phyloP scores from a whole-genome alignment of 257 asterid genomes.

The Linderniella brevidens region DNA sequence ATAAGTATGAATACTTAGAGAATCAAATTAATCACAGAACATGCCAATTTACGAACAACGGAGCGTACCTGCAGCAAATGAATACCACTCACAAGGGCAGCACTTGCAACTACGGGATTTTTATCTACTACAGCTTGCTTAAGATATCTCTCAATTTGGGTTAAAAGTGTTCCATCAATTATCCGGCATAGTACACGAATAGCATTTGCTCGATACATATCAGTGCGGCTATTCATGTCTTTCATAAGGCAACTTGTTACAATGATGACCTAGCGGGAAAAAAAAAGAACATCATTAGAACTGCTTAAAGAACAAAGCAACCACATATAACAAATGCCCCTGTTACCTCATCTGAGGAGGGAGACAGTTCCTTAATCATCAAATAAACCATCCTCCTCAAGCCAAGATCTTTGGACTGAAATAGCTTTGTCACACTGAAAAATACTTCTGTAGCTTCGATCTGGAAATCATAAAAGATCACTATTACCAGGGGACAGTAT shows the following conservation, averaged over 20 bases:
- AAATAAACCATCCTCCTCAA: constrained; percentile 86
- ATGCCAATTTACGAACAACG: too few relatives aligned
- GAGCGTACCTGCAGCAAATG: constrained; percentile 61
- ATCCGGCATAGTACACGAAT: constrained; percentile 79
- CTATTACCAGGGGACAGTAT: constrained; percentile 1
- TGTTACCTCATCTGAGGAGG: constrained; percentile 70
- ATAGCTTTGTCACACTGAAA: constrained; percentile 72
- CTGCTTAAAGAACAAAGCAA: constrained; percentile 3
- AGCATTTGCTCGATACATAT: constrained; percentile 84
- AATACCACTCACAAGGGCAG: constrained; percentile 87
- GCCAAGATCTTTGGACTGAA: constrained; percentile 68
- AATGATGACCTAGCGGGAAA: constrained; percentile 46
- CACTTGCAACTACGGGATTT: constrained; percentile 83
- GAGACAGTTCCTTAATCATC: constrained; percentile 77
- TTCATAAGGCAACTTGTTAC: constrained; percentile 93
- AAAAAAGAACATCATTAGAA: constrained; percentile 14
- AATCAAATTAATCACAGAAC: not conserved
- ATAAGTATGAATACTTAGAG: constrained; percentile 4
- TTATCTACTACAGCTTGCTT: constrained; percentile 89
- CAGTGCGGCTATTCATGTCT: constrained; percentile 90
- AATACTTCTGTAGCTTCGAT: constrained; percentile 75
- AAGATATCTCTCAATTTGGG: constrained; percentile 80
- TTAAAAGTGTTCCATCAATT: constrained; percentile 67
- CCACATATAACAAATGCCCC: not conserved
- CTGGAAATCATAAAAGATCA: constrained; percentile 16